Conservation (phyloP, 225 moss, liverwort and hornwort species). For the Pleurozium schreberi region DNA sequence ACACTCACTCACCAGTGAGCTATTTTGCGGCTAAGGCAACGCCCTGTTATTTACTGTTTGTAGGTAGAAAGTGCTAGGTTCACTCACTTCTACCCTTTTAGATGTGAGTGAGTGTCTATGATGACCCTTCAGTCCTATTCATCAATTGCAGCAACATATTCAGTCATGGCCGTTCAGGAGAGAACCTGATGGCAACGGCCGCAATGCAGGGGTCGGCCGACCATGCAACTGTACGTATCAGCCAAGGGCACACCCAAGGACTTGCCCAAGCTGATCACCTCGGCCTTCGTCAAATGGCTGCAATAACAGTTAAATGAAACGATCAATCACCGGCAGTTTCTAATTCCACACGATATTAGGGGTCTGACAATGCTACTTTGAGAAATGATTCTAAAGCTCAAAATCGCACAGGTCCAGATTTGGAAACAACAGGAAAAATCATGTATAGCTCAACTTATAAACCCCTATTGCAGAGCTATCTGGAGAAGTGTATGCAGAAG, state of each 20-base stretch:
- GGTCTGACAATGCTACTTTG: background rate
- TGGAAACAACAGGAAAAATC: background rate
- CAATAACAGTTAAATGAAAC: background rate
- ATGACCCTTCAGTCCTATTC: background rate
- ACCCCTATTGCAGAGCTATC: background rate
- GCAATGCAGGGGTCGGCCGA: slow-evolving; percentile 36
- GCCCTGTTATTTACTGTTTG: background rate
- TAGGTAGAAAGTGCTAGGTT: background rate
- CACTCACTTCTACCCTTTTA: background rate
- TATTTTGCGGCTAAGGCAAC: background rate
- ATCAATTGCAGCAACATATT: background rate
- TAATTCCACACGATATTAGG: background rate
- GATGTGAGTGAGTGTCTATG: background rate
- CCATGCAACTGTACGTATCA: slow-evolving; percentile 63
- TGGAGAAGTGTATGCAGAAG: background rate
- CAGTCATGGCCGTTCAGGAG: background rate
- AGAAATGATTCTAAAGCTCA: background rate
- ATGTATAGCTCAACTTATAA: background rate
- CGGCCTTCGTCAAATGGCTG: slow-evolving; percentile 52
- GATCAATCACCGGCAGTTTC: background rate
- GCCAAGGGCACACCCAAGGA: slow-evolving; percentile 38
- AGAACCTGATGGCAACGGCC: slow-evolving; percentile 49
- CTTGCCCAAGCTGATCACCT: slow-evolving; percentile 45
- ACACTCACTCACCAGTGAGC: background rate
- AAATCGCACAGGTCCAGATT: background rate